Conservation (phyloP, 192 early-diverging fungal genomes). For the Pecoramyces ruminantium region DNA sequence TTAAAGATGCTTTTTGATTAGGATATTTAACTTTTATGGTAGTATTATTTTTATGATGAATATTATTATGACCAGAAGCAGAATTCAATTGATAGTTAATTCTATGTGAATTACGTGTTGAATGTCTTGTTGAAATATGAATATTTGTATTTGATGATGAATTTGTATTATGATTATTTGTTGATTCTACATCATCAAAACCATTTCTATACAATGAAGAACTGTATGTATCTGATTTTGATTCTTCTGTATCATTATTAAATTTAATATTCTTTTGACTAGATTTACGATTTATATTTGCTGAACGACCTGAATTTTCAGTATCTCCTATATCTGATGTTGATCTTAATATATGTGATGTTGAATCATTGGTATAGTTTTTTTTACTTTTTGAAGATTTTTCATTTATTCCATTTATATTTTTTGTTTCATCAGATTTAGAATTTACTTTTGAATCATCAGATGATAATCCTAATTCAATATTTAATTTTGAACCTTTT, state of each 20-base stretch:
- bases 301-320: neutral
- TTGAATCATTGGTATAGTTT: neutral
- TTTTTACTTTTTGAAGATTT: neutral
- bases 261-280: neutral
- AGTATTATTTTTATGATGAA: neutral
- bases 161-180: neutral
- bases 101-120: neutral
- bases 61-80: neutral
- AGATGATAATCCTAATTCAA: neutral
- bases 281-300: neutral
- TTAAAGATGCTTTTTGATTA: conserved; percentile 23
- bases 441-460: neutral
- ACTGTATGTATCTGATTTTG: neutral
- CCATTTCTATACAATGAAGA: neutral
- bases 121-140: neutral
- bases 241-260: neutral
- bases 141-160: neutral
- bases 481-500: neutral
- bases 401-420: neutral
- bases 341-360: neutral
- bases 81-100: neutral
- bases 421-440: neutral
- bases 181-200: neutral
- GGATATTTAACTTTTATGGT: conserved; percentile 34
- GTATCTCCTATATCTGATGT: neutral